Conservation (phyloP, 2,329 filamentous ascomycete species). For the Botrytis deweyae region DNA sequence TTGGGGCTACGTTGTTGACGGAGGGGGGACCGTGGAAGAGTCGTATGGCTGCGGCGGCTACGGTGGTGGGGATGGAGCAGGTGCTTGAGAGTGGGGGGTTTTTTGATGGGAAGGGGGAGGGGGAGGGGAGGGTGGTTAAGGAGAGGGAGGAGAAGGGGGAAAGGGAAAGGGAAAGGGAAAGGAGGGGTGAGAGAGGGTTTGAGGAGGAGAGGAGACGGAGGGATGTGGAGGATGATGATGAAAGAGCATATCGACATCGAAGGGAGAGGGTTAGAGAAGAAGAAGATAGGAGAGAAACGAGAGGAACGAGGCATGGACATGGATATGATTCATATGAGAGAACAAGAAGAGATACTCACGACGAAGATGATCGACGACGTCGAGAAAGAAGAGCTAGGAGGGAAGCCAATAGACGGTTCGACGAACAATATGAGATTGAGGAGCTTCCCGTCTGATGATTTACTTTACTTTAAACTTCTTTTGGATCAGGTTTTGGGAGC, state of each 20-base stretch:
- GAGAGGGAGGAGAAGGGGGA: constrained; percentile 26
- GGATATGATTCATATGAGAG: not conserved
- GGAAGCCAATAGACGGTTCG: not conserved
- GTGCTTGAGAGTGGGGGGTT: constrained; percentile 59
- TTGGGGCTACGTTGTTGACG: constrained; percentile 7
- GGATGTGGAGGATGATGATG: not conserved
- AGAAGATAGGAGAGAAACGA: not conserved
- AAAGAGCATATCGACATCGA: not conserved
- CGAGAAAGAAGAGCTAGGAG: not conserved
- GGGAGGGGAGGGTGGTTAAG: constrained; percentile 53
- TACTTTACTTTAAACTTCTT: not conserved
- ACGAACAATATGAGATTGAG: constrained; percentile 14
- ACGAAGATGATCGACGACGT: not conserved
- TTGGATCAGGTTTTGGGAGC: not conserved
- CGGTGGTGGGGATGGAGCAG: constrained; percentile 13
- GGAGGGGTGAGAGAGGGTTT: constrained; percentile 56
- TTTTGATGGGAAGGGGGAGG: constrained; percentile 53
- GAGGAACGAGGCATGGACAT: not conserved
- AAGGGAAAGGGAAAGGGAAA: constrained; percentile 37
- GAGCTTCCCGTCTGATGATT: not conserved
- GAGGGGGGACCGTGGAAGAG: constrained; percentile 11
- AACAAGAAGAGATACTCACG: not conserved
- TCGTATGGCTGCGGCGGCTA: constrained; percentile 13
- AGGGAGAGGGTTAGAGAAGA: not conserved
- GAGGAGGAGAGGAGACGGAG: constrained; percentile 52